Conservation (phyloP, 2,329 filamentous ascomycete genomes). For the Pseudogymnoascus sp. region DNA sequence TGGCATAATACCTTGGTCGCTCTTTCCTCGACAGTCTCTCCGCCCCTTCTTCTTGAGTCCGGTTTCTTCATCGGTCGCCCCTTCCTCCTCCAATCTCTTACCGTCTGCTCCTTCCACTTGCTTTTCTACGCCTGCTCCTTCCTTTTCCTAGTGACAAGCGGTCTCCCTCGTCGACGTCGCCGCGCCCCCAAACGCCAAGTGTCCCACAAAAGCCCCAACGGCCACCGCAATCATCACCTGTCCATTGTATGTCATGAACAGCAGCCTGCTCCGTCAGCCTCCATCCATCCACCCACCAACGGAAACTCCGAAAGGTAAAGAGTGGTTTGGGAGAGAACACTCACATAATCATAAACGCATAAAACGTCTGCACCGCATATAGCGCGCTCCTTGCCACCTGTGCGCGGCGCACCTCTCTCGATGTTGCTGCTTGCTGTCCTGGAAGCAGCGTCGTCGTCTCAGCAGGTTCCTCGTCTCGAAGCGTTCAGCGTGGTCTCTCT, state of each 20-base stretch:
- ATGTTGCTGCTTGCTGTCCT: slow-evolving; percentile 61
- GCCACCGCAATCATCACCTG: slow-evolving; percentile 93
- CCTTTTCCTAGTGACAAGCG: slow-evolving; percentile 68
- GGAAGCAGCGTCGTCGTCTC: slow-evolving; percentile 54
- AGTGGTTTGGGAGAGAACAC: slow-evolving; percentile 26
- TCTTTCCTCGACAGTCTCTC: background rate
- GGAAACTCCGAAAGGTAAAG: too few relatives aligned
- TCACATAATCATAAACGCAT: slow-evolving; percentile 99
- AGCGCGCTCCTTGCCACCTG: slow-evolving; percentile 73
- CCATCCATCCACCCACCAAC: too few relatives aligned
- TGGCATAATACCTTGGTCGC: background rate
- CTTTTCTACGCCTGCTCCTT: background rate
- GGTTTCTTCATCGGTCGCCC: background rate
- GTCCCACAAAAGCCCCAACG: slow-evolving; percentile 81
- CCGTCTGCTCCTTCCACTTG: background rate
- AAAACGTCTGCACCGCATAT: slow-evolving; percentile 93
- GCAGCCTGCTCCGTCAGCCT: slow-evolving; percentile 51
- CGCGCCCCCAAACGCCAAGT: slow-evolving; percentile 67
- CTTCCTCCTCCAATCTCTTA: background rate
- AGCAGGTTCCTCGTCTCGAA: slow-evolving; percentile 35
- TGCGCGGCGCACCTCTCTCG: slow-evolving; percentile 53
- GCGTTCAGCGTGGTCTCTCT: slow-evolving; percentile 20
- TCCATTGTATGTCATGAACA: slow-evolving; percentile 99
- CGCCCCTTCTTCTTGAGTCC: background rate
- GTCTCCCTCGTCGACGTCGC: slow-evolving; percentile 72